Conservation (phyloP, 2,329 filamentous ascomycete genomes). For the Diaporthe sp. region DNA sequence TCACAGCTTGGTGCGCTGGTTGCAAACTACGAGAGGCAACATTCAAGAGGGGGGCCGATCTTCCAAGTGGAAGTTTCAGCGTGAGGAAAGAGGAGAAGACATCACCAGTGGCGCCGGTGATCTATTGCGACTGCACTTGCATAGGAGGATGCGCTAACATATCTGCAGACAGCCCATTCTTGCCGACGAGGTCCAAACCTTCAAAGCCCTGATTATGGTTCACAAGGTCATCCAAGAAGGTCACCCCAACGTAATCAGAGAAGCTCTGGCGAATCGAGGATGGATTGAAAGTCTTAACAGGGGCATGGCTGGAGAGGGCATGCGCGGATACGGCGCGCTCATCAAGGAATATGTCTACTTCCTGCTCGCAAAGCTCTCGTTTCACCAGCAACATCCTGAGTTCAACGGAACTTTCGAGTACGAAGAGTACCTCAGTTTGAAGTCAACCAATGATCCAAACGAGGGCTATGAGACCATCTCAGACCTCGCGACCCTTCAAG, state of each 20-base stretch:
- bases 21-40: neutral
- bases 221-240: conserved; percentile 99
- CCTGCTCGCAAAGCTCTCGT: conserved; percentile 92
- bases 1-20: neutral
- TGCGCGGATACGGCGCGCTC: conserved; percentile 90
- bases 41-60: neutral
- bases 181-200: conserved; percentile 98
- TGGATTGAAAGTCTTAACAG: conserved; percentile 96
- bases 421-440: conserved; percentile 97
- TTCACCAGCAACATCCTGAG: conserved; percentile 95
- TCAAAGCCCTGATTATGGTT: conserved; percentile 97
- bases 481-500: conserved; percentile 95
- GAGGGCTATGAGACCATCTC: conserved; percentile 97
- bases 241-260: conserved; percentile 87
- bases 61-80: conserved; percentile 7
- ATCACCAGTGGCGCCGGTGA: neutral
- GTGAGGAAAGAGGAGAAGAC: neutral
- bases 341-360: conserved; percentile 98
- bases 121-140: neutral
- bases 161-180: conserved; percentile 87
- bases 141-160: conserved; percentile 26
- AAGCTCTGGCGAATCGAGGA: conserved; percentile 87
- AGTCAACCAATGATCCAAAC: conserved; percentile 98
- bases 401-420: conserved; percentile 99
- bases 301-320: conserved; percentile 84